Conservation (phyloP, 1,284 basidiomycete species). For the Microbotryum scabiosae region DNA sequence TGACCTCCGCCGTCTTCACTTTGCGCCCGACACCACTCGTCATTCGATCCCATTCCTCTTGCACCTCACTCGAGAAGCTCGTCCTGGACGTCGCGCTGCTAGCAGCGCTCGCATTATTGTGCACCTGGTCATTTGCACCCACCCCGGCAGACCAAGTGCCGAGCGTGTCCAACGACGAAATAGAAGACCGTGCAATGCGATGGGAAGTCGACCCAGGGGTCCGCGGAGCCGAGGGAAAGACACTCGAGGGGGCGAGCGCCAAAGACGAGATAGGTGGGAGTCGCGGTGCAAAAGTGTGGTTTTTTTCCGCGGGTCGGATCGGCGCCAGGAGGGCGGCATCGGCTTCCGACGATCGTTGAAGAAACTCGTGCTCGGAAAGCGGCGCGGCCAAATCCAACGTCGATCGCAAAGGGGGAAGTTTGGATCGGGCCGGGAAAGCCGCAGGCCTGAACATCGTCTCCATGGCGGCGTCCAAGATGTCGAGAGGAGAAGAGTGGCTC, state of each 20-base stretch:
- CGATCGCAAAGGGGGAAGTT: slow-evolving; percentile 16
- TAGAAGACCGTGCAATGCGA: neutral
- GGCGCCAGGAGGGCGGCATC: slow-evolving; percentile 22
- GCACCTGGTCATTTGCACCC: too few species aligned
- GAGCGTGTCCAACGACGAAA: neutral
- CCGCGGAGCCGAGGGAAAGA: neutral
- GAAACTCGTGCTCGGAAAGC: neutral
- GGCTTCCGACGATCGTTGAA: slow-evolving; percentile 9
- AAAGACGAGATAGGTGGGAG: slow-evolving; percentile 18
- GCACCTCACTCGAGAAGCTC: neutral
- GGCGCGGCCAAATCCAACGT: slow-evolving; percentile 4
- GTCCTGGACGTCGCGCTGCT: neutral
- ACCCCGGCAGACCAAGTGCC: neutral
- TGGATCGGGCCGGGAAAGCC: slow-evolving; percentile 11
- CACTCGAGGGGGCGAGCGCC: neutral
- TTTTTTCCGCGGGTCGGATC: neutral
- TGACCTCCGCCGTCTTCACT: neutral
- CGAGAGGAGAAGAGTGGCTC: neutral
- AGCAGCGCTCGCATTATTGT: neutral
- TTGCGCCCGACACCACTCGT: neutral
- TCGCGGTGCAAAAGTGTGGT: neutral
- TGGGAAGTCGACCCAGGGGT: neutral
- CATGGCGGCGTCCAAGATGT: slow-evolving; percentile 28
- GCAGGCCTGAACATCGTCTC: slow-evolving; percentile 20
- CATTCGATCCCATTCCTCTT: slow-evolving; percentile 2